Evolutionary conservation across 2,329 filamentous ascomycete genomes (phyloP).

Genomic region (Clarireedia monteithiana): DNA sequence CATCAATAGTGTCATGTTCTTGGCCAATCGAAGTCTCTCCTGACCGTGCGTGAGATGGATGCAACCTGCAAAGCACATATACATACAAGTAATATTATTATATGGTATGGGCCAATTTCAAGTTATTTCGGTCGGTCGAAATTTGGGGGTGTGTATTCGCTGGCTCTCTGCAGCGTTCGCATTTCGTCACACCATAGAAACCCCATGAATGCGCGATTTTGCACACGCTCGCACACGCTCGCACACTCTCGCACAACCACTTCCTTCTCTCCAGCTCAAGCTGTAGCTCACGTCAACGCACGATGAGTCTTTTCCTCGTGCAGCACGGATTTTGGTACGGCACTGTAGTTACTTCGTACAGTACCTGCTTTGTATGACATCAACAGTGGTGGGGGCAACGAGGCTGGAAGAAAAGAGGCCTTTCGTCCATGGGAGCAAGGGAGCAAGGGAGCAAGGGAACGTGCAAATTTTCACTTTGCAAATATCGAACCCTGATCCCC

Average conservation of each 20-base stretch:
- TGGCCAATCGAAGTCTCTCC: not conserved
- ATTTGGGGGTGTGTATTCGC: not conserved
- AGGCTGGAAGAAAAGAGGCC: not conserved
- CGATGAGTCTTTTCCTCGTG: slow-evolving; percentile 1
- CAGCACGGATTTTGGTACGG: not conserved
- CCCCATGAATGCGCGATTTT: not conserved
- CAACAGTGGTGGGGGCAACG: not conserved
- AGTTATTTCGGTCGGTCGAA: not conserved
- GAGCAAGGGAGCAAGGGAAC: not conserved
- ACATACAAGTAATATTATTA: not conserved
- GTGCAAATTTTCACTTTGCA: slow-evolving; percentile 1
- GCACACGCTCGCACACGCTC: not conserved
- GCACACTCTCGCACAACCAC: not conserved
- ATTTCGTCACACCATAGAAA: slow-evolving; percentile 8
- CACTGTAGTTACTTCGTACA: not conserved
- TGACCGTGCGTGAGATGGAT: not conserved
- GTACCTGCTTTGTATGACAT: slow-evolving; percentile 2
- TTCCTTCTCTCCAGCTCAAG: slow-evolving; percentile 1
- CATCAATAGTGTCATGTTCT: slow-evolving; percentile 6
- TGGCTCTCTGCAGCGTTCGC: not conserved
- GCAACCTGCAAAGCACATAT: slow-evolving; percentile 6
- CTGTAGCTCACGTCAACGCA: not conserved
- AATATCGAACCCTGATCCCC: too few relatives aligned
- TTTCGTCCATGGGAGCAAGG: not conserved
- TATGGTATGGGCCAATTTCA: not conserved